phyloP scores from a whole-genome alignment of 257 asterid species.

The Forsythia suspensa region DNA sequence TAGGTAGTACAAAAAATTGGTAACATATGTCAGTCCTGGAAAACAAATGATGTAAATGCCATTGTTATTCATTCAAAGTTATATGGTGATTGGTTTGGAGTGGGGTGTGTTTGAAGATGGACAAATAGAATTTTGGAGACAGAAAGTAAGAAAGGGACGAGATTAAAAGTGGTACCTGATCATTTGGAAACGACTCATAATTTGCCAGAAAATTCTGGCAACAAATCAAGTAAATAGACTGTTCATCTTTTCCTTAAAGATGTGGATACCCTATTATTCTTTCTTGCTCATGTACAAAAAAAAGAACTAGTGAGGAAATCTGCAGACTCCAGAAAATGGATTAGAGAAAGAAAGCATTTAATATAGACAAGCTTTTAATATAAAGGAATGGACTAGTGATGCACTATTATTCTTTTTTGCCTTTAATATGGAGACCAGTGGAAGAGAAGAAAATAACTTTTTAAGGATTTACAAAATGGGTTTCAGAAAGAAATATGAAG shows the following conservation, averaged over 20 bases:
- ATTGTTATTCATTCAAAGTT: no score
- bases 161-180: conserved; percentile 74
- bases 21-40: no score
- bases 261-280: conserved; percentile 28
- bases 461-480: conserved; percentile 31
- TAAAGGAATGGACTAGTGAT: no score
- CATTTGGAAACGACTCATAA: conserved; percentile 59
- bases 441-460: background rate
- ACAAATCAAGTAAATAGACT: conserved; percentile 60
- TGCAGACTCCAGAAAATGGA: conserved; percentile 22
- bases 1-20: no score
- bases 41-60: no score
- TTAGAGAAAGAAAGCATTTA: no score
- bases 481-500: background rate
- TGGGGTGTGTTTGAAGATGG: background rate
- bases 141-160: conserved; percentile 67
- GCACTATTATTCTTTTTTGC: no score
- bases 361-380: no score
- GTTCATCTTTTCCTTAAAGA: conserved; percentile 41
- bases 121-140: conserved; percentile 15
- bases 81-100: no score
- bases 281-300: conserved; percentile 33
- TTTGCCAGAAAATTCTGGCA: conserved; percentile 28
- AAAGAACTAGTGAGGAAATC: conserved; percentile 29
- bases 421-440: background rate